These are phyloP conservation scores for Hyphopichia buzzinii DNA, from an alignment of 1,139 yeast species.

Conservation along the genomic window DNA sequence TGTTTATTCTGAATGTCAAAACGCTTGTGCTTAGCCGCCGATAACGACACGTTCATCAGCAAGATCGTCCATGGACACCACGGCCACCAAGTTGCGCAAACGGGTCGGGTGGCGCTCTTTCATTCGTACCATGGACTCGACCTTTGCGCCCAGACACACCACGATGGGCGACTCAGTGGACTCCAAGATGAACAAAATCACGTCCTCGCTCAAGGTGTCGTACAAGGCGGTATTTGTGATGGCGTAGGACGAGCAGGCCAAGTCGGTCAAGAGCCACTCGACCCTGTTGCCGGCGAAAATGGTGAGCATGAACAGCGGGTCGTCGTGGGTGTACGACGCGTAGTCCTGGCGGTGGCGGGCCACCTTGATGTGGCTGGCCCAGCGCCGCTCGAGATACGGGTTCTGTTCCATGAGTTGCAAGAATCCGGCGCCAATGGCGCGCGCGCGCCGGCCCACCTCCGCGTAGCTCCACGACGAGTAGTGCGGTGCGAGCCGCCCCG, in stretches of 20 bases:
- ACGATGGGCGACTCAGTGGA: slow-evolving; percentile 36
- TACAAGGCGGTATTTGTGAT: slow-evolving; percentile 40
- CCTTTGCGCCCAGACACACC: slow-evolving; percentile 33
- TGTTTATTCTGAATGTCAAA: slow-evolving; percentile 9
- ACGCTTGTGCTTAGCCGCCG: slow-evolving; percentile 3
- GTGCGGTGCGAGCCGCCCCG: slow-evolving; percentile 10
- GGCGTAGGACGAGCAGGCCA: slow-evolving; percentile 35
- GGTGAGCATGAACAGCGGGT: slow-evolving; percentile 31
- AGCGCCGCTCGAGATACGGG: slow-evolving; percentile 31
- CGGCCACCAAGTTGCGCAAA: slow-evolving; percentile 29
- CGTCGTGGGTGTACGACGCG: slow-evolving; percentile 23
- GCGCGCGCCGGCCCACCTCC: slow-evolving; percentile 40
- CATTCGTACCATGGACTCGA: slow-evolving; percentile 25
- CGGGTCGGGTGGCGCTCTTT: slow-evolving; percentile 21
- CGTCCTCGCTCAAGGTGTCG: slow-evolving; percentile 39
- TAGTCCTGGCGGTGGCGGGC: slow-evolving; percentile 18
- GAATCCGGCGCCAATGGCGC: slow-evolving; percentile 63
- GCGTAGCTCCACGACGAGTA: slow-evolving; percentile 51
- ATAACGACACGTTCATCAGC: slow-evolving; percentile 9
- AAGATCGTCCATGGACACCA: slow-evolving; percentile 39
- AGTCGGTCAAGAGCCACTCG: slow-evolving; percentile 40
- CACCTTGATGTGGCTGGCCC: slow-evolving; percentile 26
- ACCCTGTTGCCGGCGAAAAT: slow-evolving; percentile 34
- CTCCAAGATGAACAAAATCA: slow-evolving; percentile 33
- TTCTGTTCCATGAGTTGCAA: slow-evolving; percentile 47